A percentile compares a stretch with the other conserved stretches of the same genome.
These are phyloP conservation scores for Allium fistulosum DNA, from an alignment of 106 monocot genomes.

Conservation along the genomic window DNA sequence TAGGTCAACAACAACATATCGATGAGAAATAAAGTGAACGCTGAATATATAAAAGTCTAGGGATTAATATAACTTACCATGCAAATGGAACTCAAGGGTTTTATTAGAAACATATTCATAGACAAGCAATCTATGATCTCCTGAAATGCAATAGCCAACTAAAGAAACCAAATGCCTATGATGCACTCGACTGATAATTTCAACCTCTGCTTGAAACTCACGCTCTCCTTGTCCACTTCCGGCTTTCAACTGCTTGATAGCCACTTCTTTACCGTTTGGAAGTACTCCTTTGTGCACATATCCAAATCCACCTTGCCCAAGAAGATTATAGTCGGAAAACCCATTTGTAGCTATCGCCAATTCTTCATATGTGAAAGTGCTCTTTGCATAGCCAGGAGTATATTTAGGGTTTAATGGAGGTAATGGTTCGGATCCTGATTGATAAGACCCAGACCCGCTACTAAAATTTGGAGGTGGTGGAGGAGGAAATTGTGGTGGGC, in stretches of 20 bases:
- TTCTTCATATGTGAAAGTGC: constrained; percentile 34
- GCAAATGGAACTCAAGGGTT: constrained; percentile 49
- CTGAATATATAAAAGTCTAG: no score
- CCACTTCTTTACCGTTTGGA: constrained; percentile 37
- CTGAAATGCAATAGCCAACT: constrained; percentile 51
- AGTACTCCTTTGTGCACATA: constrained; percentile 42
- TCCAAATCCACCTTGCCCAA: constrained; percentile 56
- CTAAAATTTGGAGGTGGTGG: constrained; percentile 6
- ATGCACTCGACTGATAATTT: constrained; percentile 50
- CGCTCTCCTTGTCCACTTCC: constrained; percentile 50
- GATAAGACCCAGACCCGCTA: constrained; percentile 9
- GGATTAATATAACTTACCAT: constrained; percentile 20
- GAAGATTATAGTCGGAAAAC: constrained; percentile 51
- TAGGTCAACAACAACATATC: no score
- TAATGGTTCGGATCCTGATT: constrained; percentile 4
- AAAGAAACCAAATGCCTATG: constrained; percentile 49
- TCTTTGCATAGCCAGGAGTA: constrained; percentile 8
- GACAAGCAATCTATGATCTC: constrained; percentile 29
- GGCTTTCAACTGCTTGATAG: constrained; percentile 35
- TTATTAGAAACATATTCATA: constrained; percentile 56
- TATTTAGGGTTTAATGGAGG: constrained; percentile 10
- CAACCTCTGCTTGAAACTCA: constrained; percentile 51
- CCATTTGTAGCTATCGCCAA: constrained; percentile 36
- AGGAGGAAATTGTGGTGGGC: constrained; percentile 8
- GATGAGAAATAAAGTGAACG: no score